Percentiles rank a stretch among this genome's conserved stretches.
phyloP scores from a whole-genome alignment of 2,329 filamentous ascomycete species.

The Sclerotinia sclerotiorum region DNA sequence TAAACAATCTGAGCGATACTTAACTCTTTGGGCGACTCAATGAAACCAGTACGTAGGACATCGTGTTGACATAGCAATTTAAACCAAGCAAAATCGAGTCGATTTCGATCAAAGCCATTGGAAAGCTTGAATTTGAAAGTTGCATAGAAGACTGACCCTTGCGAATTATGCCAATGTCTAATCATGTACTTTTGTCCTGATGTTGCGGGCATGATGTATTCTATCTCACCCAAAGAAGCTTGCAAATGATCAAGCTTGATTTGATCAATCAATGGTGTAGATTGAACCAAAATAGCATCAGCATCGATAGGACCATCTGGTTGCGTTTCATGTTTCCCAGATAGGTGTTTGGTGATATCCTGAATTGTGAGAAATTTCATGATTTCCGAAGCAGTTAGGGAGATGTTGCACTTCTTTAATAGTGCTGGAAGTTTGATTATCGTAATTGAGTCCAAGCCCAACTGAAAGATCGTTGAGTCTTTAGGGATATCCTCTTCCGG shows the following conservation, averaged over 20 bases:
- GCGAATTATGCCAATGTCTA: slow-evolving; percentile 68
- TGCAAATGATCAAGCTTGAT: slow-evolving; percentile 42
- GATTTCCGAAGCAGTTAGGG: slow-evolving; percentile 69
- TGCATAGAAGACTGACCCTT: slow-evolving; percentile 69
- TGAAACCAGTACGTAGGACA: slow-evolving; percentile 67
- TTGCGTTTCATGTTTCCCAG: slow-evolving; percentile 17
- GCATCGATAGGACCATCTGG: slow-evolving; percentile 42
- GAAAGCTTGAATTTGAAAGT: slow-evolving; percentile 60
- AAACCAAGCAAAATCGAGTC: slow-evolving; percentile 61
- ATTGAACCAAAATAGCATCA: slow-evolving; percentile 43
- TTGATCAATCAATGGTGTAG: slow-evolving; percentile 45
- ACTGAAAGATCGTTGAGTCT: slow-evolving; percentile 70
- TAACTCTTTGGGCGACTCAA: slow-evolving; percentile 42
- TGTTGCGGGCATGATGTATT: slow-evolving; percentile 62
- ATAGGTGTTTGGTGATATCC: slow-evolving; percentile 56
- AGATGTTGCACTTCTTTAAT: slow-evolving; percentile 62
- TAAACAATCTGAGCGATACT: slow-evolving; percentile 66
- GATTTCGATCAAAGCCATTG: slow-evolving; percentile 39
- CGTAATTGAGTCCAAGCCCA: slow-evolving; percentile 89
- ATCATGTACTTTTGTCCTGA: slow-evolving; percentile 82
- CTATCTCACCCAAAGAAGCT: slow-evolving; percentile 48
- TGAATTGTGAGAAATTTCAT: slow-evolving; percentile 63
- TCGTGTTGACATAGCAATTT: slow-evolving; percentile 54
- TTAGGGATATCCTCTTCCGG: slow-evolving; percentile 57
- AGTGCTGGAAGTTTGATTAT: slow-evolving; percentile 79